Conservation (phyloP, 257 asterid genomes). For the Nicotiana knightiana region DNA sequence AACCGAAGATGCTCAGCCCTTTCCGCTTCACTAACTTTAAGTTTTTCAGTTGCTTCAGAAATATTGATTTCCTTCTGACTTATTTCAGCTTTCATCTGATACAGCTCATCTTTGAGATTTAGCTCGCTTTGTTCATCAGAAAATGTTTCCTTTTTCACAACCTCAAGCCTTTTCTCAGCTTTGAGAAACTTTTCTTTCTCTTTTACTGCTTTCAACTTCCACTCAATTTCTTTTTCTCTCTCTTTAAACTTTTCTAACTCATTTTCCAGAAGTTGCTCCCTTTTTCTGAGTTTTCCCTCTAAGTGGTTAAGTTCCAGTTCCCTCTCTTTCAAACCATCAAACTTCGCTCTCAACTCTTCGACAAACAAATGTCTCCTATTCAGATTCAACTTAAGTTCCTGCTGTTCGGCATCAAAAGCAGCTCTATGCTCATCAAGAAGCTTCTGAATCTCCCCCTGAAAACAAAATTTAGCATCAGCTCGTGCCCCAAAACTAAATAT, state of each 20-base stretch:
- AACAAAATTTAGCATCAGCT: slow-evolving; percentile 12
- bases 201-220: slow-evolving; percentile 48
- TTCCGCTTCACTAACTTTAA: slow-evolving; percentile 45
- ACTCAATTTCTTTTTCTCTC: slow-evolving; percentile 61
- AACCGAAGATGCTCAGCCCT: slow-evolving; percentile 47
- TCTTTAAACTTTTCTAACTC: slow-evolving; percentile 63
- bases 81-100: slow-evolving; percentile 52
- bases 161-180: slow-evolving; percentile 40
- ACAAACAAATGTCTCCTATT: slow-evolving; percentile 44
- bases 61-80: slow-evolving; percentile 40
- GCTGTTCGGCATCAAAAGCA: slow-evolving; percentile 39
- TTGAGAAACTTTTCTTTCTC: slow-evolving; percentile 61
- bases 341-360: slow-evolving; percentile 48
- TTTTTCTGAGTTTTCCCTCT: slow-evolving; percentile 63
- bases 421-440: slow-evolving; percentile 55
- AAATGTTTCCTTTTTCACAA: slow-evolving; percentile 32
- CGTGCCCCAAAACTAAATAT: not conserved
- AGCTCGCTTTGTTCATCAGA: slow-evolving; percentile 48
- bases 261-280: slow-evolving; percentile 51
- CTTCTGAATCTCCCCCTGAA: slow-evolving; percentile 73
- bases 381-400: slow-evolving; percentile 53
- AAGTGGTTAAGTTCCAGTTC: slow-evolving; percentile 47
- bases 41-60: slow-evolving; percentile 43
- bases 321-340: slow-evolving; percentile 42
- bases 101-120: slow-evolving; percentile 43